Conservation (phyloP, 2,329 filamentous ascomycete species). For the Chrysoporthe austroafricana region DNA sequence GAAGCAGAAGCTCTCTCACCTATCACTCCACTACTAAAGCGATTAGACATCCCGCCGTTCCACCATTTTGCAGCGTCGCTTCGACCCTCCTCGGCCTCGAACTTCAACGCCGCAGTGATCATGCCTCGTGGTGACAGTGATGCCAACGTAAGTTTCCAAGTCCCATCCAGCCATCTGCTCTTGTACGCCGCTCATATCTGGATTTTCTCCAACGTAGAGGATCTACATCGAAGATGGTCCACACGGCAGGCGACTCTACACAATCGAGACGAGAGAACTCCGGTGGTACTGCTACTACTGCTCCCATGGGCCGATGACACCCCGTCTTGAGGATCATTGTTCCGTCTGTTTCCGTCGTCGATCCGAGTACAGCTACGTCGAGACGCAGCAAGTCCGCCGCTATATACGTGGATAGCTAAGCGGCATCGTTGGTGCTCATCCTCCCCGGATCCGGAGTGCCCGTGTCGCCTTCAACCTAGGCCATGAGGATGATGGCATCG, state of each 20-base stretch:
- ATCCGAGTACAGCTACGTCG: not conserved
- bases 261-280: not conserved
- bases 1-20: not conserved
- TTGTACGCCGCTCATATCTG: not conserved
- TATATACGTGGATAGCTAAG: not conserved
- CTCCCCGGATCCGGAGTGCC: not conserved
- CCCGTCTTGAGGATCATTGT: not conserved
- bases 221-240: too few relatives aligned
- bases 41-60: not conserved
- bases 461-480: not conserved
- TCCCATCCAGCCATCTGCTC: not conserved
- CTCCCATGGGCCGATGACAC: not conserved
- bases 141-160: not conserved
- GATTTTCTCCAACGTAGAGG: not conserved
- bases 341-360: not conserved
- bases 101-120: not conserved
- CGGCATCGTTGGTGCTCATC: not conserved
- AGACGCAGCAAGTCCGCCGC: not conserved
- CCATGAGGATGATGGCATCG: too few relatives aligned
- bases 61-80: not conserved
- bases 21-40: not conserved
- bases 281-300: conserved; percentile 10
- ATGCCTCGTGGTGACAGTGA: not conserved
- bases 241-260: not conserved
- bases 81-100: not conserved